Percentiles rank a stretch among this genome's conserved stretches.
Conservation (phyloP, 2,329 filamentous ascomycete genomes). For the Metarhizium sp. region DNA sequence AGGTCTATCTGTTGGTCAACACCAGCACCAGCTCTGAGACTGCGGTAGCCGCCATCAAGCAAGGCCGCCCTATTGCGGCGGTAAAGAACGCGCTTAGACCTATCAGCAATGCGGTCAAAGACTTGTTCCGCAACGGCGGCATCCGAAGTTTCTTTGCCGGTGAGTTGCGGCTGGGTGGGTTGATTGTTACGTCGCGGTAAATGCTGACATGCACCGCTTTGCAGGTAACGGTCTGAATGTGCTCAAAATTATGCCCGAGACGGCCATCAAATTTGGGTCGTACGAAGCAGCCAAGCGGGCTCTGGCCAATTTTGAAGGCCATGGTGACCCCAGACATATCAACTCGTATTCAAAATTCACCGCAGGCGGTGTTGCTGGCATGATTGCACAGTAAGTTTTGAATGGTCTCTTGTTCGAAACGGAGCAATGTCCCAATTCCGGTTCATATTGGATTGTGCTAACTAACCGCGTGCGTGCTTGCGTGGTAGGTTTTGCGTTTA, state of each 20-base stretch:
- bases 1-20: conserved; percentile 94
- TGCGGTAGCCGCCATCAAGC: conserved; percentile 57
- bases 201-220: not conserved
- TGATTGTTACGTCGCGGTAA: not conserved
- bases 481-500: conserved; percentile 75
- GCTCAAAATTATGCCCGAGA: conserved; percentile 97
- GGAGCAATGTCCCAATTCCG: not conserved
- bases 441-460: not conserved
- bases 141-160: conserved; percentile 87
- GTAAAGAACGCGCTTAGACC: conserved; percentile 58
- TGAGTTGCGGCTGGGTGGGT: conserved; percentile 32
- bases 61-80: conserved; percentile 57
- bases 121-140: conserved; percentile 79
- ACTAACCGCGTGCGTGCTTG: not conserved
- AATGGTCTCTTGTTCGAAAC: not conserved
- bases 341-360: conserved; percentile 81
- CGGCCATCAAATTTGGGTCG: conserved; percentile 94
- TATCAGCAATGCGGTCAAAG: conserved; percentile 62
- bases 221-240: conserved; percentile 93
- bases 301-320: conserved; percentile 79
- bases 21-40: conserved; percentile 45
- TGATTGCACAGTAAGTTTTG: conserved; percentile 71
- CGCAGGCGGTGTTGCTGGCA: conserved; percentile 83
- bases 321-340: conserved; percentile 70
- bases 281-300: conserved; percentile 92